Evolutionary conservation across 176 grass and related monocot genomes (phyloP), one percentile per base, ranked within the genome.

Genomic region (Lolium multiflorum): DNA sequence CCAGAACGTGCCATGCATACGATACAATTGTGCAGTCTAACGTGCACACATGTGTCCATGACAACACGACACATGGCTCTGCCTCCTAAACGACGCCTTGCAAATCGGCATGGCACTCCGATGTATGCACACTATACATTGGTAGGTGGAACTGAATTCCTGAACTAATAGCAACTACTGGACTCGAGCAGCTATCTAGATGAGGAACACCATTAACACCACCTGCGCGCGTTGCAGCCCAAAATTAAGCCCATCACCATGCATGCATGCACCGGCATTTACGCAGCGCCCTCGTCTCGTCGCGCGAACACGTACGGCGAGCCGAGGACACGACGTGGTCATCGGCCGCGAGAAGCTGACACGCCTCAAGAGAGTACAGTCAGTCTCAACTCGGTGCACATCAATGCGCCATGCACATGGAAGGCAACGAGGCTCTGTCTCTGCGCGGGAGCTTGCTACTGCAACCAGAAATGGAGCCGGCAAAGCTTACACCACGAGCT

Each of bases 121-220:
- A 18, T 44, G 39, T 6, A 26, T 17, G 44, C 76, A 55, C 82
- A 81, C 31, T 35, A 3, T 44, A 61, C 26, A 7, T 24, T 9
- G 72, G 83, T 78, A 78, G 84, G 63, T 86, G 79, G 48, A 35
- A 81, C 21, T 86, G 35, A 90, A 71, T 86, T 73, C 79, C 5
- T 56, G 17, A 65, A 46, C 63, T 24, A 61, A 5, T 43, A 44
- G 51, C 24, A 76, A 56, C 73, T 35, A 56, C 73, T 35, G 24
- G 24, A 81, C n/a, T 5, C 6, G 21, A n/a, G 55, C 71, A 69
- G 41, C 41, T 43, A 43, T n/a, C 20, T 9, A 12, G 65, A 82
- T 7, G 51, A 65, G 46, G 44, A 49, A 51, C 71, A 51, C 46
- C 13, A 84, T 66, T 76, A 77, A 77, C 59, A 18, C 58, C 72